These are phyloP conservation scores for Saturnispora diversa DNA, from an alignment of 805 yeast genomes.

Conservation along the genomic window DNA sequence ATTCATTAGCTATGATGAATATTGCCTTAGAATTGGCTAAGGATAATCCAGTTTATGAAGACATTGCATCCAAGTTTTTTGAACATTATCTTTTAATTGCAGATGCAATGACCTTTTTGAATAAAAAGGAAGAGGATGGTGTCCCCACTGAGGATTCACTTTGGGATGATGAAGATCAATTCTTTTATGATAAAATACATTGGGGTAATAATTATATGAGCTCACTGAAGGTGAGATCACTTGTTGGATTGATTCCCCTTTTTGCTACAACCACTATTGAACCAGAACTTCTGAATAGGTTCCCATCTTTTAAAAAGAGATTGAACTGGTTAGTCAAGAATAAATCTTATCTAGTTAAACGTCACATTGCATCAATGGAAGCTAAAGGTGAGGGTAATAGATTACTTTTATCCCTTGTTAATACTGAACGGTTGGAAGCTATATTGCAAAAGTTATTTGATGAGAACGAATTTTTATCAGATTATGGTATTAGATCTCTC, in stretches of 20 bases:
- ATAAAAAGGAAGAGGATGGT: slow-evolving; percentile 28
- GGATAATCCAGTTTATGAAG: slow-evolving; percentile 79
- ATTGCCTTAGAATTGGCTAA: slow-evolving; percentile 87
- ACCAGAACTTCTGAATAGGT: slow-evolving; percentile 67
- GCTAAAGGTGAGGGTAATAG: slow-evolving; percentile 77
- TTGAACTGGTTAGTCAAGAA: slow-evolving; percentile 77
- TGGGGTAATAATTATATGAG: slow-evolving; percentile 65
- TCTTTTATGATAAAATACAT: slow-evolving; percentile 83
- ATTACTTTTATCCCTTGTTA: slow-evolving; percentile 68
- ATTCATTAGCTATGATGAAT: slow-evolving; percentile 81
- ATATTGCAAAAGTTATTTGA: slow-evolving; percentile 76
- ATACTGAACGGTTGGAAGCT: slow-evolving; percentile 67
- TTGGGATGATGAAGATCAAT: slow-evolving; percentile 86
- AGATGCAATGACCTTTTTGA: slow-evolving; percentile 78
- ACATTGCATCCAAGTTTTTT: slow-evolving; percentile 87
- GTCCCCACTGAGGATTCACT: slow-evolving; percentile 50
- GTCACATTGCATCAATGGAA: slow-evolving; percentile 82
- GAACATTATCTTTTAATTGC: slow-evolving; percentile 89
- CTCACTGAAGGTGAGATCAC: slow-evolving; percentile 75
- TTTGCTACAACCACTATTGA: slow-evolving; percentile 86
- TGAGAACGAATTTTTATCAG: slow-evolving; percentile 77
- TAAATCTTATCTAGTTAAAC: slow-evolving; percentile 56
- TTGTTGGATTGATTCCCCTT: slow-evolving; percentile 86
- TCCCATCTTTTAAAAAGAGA: slow-evolving; percentile 76
- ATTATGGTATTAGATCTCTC: slow-evolving; percentile 79